Evolutionary conservation across 495 filamentous ascomycete genomes (phyloP).

Genomic region (Penicillium flavigenum): DNA sequence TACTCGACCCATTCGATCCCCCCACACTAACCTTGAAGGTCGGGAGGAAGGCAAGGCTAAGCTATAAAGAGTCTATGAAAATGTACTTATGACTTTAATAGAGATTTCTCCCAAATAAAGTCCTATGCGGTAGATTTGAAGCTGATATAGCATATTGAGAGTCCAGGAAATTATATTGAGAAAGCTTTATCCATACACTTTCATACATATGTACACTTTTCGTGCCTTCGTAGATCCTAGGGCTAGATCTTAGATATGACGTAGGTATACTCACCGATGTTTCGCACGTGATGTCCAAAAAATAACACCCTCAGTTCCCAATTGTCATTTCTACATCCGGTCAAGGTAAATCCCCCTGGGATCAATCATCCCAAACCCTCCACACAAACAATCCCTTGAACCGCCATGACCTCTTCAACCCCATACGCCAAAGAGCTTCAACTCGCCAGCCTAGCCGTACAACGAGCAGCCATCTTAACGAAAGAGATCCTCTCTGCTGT

Average conservation of each 20-base stretch:
- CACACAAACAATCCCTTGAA: neutral
- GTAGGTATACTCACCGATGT: slow-evolving; percentile 5
- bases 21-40: slow-evolving; percentile 28
- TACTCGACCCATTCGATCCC: slow-evolving; percentile 27
- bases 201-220: neutral
- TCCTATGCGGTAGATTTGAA: neutral
- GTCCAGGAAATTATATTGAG: no score
- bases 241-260: slow-evolving; percentile 7
- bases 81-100: neutral
- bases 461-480: slow-evolving; percentile 53
- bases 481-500: slow-evolving; percentile 49
- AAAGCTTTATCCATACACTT: neutral
- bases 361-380: neutral
- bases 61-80: slow-evolving; percentile 7
- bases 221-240: neutral
- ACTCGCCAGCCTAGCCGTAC: slow-evolving; percentile 53
- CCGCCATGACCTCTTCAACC: slow-evolving; percentile 20
- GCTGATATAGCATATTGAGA: no score
- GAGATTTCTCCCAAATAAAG: neutral
- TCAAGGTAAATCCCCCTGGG: neutral
- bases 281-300: slow-evolving; percentile 13
- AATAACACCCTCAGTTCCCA: neutral
- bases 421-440: slow-evolving; percentile 49
- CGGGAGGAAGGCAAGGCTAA: slow-evolving; percentile 26
- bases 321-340: neutral